These are phyloP conservation scores for Whalleya microplaca DNA, from an alignment of 2,329 filamentous ascomycete genomes.

Conservation along the genomic window DNA sequence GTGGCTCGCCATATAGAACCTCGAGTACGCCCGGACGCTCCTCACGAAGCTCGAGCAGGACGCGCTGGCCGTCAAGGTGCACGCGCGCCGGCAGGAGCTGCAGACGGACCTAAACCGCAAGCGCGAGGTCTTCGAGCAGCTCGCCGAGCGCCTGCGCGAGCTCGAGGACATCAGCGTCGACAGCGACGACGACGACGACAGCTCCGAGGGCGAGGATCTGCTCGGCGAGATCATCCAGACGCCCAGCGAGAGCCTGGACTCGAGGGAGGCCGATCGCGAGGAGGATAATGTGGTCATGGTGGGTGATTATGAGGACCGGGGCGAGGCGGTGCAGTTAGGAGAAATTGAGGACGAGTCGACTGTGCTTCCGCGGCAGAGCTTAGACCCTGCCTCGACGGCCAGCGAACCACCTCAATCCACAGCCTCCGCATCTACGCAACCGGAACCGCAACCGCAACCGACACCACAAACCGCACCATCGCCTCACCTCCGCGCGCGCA, in stretches of 20 bases:
- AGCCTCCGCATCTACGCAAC: background rate
- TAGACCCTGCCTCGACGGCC: background rate
- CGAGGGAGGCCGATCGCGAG: slow-evolving; percentile 26
- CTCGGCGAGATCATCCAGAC: slow-evolving; percentile 58
- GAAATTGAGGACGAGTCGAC: slow-evolving; percentile 25
- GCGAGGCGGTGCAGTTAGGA: slow-evolving; percentile 9
- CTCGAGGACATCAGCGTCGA: slow-evolving; percentile 63
- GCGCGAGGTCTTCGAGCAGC: slow-evolving; percentile 66
- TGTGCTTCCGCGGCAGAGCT: slow-evolving; percentile 14
- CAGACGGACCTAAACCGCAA: slow-evolving; percentile 68
- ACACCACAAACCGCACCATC: slow-evolving; percentile 35
- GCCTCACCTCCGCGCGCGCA: slow-evolving; percentile 40
- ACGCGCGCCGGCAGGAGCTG: slow-evolving; percentile 60
- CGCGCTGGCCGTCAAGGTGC: slow-evolving; percentile 60
- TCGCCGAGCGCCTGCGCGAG: slow-evolving; percentile 70
- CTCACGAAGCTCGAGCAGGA: slow-evolving; percentile 74
- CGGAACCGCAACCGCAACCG: slow-evolving; percentile 15
- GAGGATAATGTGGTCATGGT: slow-evolving; percentile 5
- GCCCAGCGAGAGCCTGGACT: slow-evolving; percentile 56
- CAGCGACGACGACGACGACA: slow-evolving; percentile 42
- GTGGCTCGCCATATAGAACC: slow-evolving; percentile 55
- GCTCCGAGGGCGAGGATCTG: slow-evolving; percentile 61
- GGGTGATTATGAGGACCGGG: slow-evolving; percentile 1
- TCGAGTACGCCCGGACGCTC: slow-evolving; percentile 71
- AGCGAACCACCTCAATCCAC: background rate